phyloP scores from a whole-genome alignment of 2,329 filamentous ascomycete species.

The Trichoderma simmonsii region DNA sequence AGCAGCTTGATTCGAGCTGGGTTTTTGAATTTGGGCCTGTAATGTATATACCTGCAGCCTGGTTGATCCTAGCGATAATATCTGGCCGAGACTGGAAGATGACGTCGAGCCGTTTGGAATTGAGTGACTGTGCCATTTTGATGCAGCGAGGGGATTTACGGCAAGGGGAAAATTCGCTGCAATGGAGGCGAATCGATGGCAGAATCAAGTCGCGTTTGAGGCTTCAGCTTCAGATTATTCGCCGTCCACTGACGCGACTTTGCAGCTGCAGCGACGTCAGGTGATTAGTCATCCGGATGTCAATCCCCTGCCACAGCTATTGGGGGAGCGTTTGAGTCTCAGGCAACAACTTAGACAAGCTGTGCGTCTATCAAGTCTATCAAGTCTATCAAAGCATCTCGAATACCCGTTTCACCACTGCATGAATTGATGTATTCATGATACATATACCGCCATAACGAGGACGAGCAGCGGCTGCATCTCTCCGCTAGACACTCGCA shows the following conservation, averaged over 20 bases:
- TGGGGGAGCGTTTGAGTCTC: background rate
- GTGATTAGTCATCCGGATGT: conserved; percentile 7
- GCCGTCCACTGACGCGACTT: conserved; percentile 11
- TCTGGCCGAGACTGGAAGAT: conserved; percentile 57
- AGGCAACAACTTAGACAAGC: background rate
- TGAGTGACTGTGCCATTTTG: conserved; percentile 45
- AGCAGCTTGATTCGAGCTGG: background rate
- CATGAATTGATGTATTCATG: background rate
- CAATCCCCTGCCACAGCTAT: conserved; percentile 3
- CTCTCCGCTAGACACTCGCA: background rate
- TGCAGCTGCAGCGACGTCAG: conserved; percentile 3
- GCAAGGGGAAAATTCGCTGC: background rate
- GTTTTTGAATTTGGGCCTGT: background rate
- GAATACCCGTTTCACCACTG: too few species aligned
- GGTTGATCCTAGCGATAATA: conserved; percentile 51
- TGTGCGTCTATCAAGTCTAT: background rate
- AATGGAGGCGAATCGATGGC: background rate
- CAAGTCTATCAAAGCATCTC: background rate
- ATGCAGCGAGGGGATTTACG: background rate
- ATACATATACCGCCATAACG: background rate
- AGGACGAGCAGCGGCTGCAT: background rate
- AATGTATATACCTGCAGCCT: conserved; percentile 46
- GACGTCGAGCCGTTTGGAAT: conserved; percentile 47
- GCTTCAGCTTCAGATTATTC: background rate
- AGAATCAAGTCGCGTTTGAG: conserved; percentile 3